Base-by-base conservation (phyloP, 2,329 filamentous ascomycete species). In the Cercospora beticola region DNA sequence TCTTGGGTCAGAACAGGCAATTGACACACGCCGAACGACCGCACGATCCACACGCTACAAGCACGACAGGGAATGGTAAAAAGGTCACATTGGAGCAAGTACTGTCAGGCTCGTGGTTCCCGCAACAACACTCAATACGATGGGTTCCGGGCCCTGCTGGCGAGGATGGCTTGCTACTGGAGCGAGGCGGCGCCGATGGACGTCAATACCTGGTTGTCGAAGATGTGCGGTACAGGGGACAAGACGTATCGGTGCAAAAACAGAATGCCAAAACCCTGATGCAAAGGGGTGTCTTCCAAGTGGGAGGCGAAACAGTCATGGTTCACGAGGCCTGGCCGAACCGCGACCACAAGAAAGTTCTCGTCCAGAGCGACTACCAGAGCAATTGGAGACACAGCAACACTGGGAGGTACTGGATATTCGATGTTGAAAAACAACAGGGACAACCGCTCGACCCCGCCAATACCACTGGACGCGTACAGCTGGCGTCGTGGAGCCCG, bases 301-400 rank as follows among this genome's bases (percentile, higher is more conserved):
- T 89, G 66, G 84, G 84, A 8, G 87, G 84, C 10, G 79, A 83
- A 62, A 79, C 79, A 16, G 82, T 92, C 72, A 78, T 76, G n/a
- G 89, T 92, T 0, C 80, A 80, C 14, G 84, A 86, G 73, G 87
- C 89, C 3, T 90, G 87, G 84, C 93, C 95, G 2, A 97, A 93
- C 77, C 88, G 89, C 30, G 88, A 98, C 78, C 85, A 97, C 79
- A 92, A 89, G 75, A 94, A 92, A 78, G 93, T 99, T 3, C 85
- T 99, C 62, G 82, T 97, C n/a, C 86, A 89, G 61, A 92, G 93
- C 8, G 84, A 93, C 63, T 78, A 83, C 23, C 81, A 92, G 79
- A 88, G 87, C 75, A 93, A 95, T 75, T 99, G 93, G 91, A 89
- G 95, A 72, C 91, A 98, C 79, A 98, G 94, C 0, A 94, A 88